Evolutionary conservation across 164 flowering plant genomes (phyloP), one percentile per base, ranked within the genome.

Genomic region (Vitis riparia): DNA sequence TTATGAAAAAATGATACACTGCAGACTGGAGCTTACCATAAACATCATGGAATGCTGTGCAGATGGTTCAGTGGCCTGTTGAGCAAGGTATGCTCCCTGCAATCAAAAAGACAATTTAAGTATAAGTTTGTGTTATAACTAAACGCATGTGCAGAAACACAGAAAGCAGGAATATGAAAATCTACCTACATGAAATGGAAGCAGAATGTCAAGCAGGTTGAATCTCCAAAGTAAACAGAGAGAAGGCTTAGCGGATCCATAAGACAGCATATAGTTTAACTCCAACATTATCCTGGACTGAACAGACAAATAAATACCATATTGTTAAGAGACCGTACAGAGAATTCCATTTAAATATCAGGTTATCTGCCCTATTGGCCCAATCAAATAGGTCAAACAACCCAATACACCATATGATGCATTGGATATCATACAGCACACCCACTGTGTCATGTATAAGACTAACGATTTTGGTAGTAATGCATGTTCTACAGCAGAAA

Each of bases 171-270:
- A 23, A 65, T 65, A 0, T 37, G 16, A 60, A 58, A 75, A 68
- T 51, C n/a, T 17, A 82, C 94, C 76, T 67, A 96, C 99, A 51
- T 93, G 98, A 67, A 85, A 74, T 5, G 99, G 99, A 76, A 91
- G 85, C 69, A 96, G 48, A 50, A 80, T 66, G 23, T 87, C 81
- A 66, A 96, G 92, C 64, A 96, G 80, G 55, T 82, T 79, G 80
- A 83, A 87, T 75, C 80, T 89, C 73, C 65, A 75, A 48, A 96
- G 97, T 73, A 93, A 77, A 71, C 37, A 66, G 56, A 96, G 75
- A 64, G 98, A 91, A 76, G 86, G 71, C 77, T 79, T 86, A 67
- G 98, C 97, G 66, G 98, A 92, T 81, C 99, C 98, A 78, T 90
- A 91, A 51, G 99, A 87, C 59, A 96, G 80, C 98, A 93, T 89